Base-by-base conservation (phyloP, 129 eudicot genomes). In the Chrysanthemum seticuspe region DNA sequence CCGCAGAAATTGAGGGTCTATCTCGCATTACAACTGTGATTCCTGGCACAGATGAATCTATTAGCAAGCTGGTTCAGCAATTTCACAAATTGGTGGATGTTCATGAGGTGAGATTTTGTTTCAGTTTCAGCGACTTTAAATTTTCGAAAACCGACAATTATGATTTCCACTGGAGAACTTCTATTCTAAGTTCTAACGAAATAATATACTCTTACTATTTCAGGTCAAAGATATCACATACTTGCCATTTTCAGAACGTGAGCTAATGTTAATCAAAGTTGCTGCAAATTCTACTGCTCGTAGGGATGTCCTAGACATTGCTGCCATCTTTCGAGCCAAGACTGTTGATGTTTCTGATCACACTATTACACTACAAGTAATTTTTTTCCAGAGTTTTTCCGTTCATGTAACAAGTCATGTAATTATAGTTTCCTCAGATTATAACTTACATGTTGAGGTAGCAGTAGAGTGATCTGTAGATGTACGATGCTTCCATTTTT, bases 311-410 rank as follows among this genome's bases (percentile, higher is more conserved):
- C 87, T 95, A 52, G 99, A 95, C 76, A 88, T 95, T 76, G 97
- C 99, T 36, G 74, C 79, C 74, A 95, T 95, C 76, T 95, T 95
- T 77, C 86, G 97, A 16, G 97, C 97, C 49, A 95, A 95, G 62
- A 89, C 97, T 59, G 97, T 95, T 74, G 97, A 95, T 85, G 96
- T 90, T 59, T 95, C 97, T 78, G 97, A 88, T 76, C 99, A 95
- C 75, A 95, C 97, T 25, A 72, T 95, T 36, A 95, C 99, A 23
- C 77, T 95, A 57, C 88, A 95, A 92, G 99, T 90, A 62, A 66
- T 14, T 53, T 60, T 50, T 50, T 71, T 71, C 62, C 29, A 3
- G 13, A 44, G 34, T 49, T 74, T 15, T 63, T 51, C 48, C 47
- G 47, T 7, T 36, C 45, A 36, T 36, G 45, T 36, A 36, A 36